Evolutionary conservation across 2,329 filamentous ascomycete genomes (phyloP).

Genomic region (Plectosphaerella cucumerina): DNA sequence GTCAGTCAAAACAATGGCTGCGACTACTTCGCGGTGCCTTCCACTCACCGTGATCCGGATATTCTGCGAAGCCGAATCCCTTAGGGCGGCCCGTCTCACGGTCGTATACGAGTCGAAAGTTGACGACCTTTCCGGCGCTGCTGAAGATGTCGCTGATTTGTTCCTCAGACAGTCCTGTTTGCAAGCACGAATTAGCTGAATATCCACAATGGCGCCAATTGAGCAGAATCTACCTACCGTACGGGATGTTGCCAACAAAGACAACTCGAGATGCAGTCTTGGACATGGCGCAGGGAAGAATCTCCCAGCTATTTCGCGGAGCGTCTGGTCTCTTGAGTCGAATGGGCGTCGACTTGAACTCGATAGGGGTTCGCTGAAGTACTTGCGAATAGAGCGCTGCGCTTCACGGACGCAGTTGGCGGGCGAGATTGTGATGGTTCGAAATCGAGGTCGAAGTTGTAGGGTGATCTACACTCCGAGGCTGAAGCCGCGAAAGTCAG

Average conservation of each 20-base stretch:
- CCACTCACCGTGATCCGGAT: slow-evolving; percentile 74
- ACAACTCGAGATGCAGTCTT: slow-evolving; percentile 76
- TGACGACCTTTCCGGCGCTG: slow-evolving; percentile 83
- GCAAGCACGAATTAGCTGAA: too few species aligned
- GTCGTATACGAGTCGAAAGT: slow-evolving; percentile 92
- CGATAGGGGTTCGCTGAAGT: too few species aligned
- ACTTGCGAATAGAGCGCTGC: too few species aligned
- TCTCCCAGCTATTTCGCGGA: too few species aligned
- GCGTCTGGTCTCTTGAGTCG: too few species aligned
- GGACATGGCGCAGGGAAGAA: slow-evolving; percentile 45
- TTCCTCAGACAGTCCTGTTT: slow-evolving; percentile 83
- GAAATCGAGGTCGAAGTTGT: too few species aligned
- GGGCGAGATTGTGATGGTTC: too few species aligned
- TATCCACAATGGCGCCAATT: background rate
- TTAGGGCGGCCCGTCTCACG: slow-evolving; percentile 92
- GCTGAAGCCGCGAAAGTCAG: too few species aligned
- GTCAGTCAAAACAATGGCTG: background rate
- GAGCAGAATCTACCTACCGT: slow-evolving; percentile 46
- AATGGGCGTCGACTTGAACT: too few species aligned
- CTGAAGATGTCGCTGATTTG: slow-evolving; percentile 93
- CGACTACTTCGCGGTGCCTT: background rate
- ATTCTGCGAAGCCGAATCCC: slow-evolving; percentile 95
- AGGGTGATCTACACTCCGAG: too few species aligned
- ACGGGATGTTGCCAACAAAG: slow-evolving; percentile 84
- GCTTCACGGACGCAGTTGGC: too few species aligned